Percentiles rank a stretch among this genome's conserved stretches.
Evolutionary conservation across 2,329 filamentous ascomycete species (phyloP).

Genomic region (Aspergillus sp.): DNA sequence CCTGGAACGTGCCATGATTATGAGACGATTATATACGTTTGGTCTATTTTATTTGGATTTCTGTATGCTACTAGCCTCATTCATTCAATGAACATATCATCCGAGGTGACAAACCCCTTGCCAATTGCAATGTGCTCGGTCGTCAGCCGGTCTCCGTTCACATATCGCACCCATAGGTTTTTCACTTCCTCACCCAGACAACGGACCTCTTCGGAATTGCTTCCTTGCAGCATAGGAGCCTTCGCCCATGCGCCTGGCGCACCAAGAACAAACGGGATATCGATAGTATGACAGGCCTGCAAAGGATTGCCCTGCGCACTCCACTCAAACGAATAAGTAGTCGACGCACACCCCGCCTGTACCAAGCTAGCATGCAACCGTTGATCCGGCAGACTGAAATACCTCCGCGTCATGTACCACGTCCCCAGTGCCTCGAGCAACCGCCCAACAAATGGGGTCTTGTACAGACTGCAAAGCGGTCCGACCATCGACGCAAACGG

Average conservation of each 20-base stretch:
- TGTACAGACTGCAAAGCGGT: not conserved
- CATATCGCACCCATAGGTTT: not conserved
- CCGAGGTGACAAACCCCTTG: not conserved
- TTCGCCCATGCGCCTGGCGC: not conserved
- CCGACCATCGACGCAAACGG: not conserved
- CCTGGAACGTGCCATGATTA: too few relatives aligned
- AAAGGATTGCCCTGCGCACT: not conserved
- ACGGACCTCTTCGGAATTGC: not conserved
- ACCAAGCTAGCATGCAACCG: not conserved
- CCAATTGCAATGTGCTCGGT: not conserved
- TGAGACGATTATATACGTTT: too few relatives aligned
- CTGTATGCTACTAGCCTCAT: too few relatives aligned
- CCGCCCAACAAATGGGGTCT: not conserved
- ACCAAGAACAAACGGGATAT: not conserved
- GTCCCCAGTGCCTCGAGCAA: not conserved
- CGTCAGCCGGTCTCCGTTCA: not conserved
- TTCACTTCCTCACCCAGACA: not conserved
- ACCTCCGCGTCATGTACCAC: not conserved
- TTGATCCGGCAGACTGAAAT: not conserved
- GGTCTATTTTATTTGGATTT: too few relatives aligned
- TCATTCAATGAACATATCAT: not conserved
- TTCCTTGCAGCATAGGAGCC: not conserved
- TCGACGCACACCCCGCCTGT: not conserved
- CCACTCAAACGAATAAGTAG: not conserved
- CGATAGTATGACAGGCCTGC: not conserved